These are phyloP conservation scores for Leccinum obscurum DNA, from an alignment of 768 basidiomycete species.

Conservation along the genomic window DNA sequence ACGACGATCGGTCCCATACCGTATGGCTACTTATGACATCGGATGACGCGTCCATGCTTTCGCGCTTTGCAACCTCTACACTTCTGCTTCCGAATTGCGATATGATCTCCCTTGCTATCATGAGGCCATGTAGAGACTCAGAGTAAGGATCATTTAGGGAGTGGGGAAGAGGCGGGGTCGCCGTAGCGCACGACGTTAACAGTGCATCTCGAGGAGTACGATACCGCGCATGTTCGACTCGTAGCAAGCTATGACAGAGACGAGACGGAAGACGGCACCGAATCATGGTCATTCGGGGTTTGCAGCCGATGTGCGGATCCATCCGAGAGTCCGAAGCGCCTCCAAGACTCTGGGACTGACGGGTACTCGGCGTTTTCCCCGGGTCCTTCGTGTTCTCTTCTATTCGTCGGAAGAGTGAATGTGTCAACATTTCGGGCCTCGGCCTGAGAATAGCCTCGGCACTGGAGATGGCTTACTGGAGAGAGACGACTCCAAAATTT, in stretches of 20 bases:
- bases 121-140: neutral
- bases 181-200: neutral
- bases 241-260: neutral
- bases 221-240: neutral
- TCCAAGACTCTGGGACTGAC: neutral
- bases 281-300: neutral
- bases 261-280: neutral
- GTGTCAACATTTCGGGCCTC: neutral
- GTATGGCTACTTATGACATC: neutral
- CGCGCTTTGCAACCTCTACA: neutral
- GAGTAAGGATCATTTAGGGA: neutral
- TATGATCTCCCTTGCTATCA: neutral
- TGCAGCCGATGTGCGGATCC: neutral
- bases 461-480: neutral
- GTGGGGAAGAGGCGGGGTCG: neutral
- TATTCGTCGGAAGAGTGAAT: neutral
- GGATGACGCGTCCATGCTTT: neutral
- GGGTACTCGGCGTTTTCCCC: neutral
- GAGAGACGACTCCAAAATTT: neutral
- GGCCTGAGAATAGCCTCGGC: neutral
- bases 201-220: neutral
- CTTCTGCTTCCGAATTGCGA: neutral
- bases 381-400: neutral
- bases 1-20: neutral
- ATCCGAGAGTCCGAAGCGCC: constrained; percentile 4